Evolutionary conservation across 192 early-diverging fungal species (phyloP).

Genomic region (Coemansia sp.): DNA sequence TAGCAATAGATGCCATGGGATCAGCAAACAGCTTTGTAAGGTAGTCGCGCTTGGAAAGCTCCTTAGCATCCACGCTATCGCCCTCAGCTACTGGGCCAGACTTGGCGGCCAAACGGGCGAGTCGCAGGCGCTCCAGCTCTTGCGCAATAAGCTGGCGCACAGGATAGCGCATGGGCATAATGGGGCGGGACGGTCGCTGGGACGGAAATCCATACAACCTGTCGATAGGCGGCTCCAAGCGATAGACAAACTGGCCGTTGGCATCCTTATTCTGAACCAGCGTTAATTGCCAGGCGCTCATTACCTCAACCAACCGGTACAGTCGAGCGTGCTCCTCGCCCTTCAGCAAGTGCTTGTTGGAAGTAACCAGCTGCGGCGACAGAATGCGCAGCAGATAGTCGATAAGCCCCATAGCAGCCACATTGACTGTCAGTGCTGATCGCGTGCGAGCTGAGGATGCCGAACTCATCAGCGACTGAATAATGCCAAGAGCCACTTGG

Average conservation of each 20-base stretch:
- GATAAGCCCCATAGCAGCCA: slow-evolving; percentile 58
- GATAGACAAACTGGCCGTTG: slow-evolving; percentile 33
- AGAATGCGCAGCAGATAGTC: slow-evolving; percentile 73
- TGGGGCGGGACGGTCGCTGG: slow-evolving; percentile 3
- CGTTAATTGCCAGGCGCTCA: slow-evolving; percentile 23
- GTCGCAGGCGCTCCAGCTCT: slow-evolving; percentile 57
- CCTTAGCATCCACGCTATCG: slow-evolving; percentile 12
- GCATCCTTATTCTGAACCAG: slow-evolving; percentile 37
- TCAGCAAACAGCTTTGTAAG: slow-evolving; percentile 31
- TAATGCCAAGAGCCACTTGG: slow-evolving; percentile 59
- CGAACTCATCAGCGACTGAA: slow-evolving; percentile 44
- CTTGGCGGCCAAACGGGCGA: not conserved
- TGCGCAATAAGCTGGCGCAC: slow-evolving; percentile 79
- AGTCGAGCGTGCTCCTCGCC: slow-evolving; percentile 24
- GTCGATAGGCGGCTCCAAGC: slow-evolving; percentile 76
- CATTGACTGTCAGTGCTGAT: slow-evolving; percentile 51
- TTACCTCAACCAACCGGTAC: slow-evolving; percentile 33
- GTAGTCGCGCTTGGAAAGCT: slow-evolving; percentile 27
- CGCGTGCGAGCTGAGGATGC: slow-evolving; percentile 55
- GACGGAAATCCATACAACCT: slow-evolving; percentile 23
- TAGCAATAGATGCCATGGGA: slow-evolving; percentile 8
- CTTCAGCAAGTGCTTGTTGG: slow-evolving; percentile 55
- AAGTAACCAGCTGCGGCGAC: slow-evolving; percentile 69
- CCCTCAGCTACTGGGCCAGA: slow-evolving; percentile 15
- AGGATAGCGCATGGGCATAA: slow-evolving; percentile 67